These are phyloP conservation scores for Microascus cirrosus DNA, from an alignment of 2,329 filamentous ascomycete genomes.

Conservation along the genomic window DNA sequence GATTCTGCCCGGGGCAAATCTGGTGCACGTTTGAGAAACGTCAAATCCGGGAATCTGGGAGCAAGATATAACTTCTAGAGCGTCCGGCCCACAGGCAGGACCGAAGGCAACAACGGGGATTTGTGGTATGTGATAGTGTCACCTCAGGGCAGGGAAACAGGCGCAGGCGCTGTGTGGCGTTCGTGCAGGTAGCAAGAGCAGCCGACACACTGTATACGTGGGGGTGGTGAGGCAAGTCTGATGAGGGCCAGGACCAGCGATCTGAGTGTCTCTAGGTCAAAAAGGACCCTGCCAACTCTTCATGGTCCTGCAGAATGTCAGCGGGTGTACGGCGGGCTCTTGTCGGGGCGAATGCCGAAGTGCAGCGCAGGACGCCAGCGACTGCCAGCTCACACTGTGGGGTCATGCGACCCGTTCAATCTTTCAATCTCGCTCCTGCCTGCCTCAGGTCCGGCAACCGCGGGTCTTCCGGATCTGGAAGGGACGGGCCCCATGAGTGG, in stretches of 20 bases:
- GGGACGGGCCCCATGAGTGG: not conserved
- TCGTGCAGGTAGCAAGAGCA: not conserved
- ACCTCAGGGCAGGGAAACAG: not conserved
- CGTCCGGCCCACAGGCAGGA: not conserved
- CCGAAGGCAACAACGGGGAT: not conserved
- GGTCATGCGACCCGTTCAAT: conserved; percentile 4
- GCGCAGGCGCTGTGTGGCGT: not conserved
- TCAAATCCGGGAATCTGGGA: not conserved
- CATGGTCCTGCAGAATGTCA: not conserved
- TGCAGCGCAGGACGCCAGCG: not conserved
- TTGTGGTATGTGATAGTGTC: not conserved
- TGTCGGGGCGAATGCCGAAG: not conserved
- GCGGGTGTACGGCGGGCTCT: not conserved
- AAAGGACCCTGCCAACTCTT: no score
- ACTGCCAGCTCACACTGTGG: conserved; percentile 2
- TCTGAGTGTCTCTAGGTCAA: not conserved
- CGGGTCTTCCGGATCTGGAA: not conserved
- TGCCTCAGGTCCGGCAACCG: not conserved
- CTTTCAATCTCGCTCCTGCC: not conserved
- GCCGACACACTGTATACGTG: not conserved
- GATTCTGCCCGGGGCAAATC: not conserved
- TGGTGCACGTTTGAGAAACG: not conserved
- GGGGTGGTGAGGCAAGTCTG: not conserved
- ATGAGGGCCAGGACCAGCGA: not conserved
- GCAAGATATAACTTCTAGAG: not conserved